Base-by-base conservation (phyloP, 768 basidiomycete species). In the Serendipita indica region DNA sequence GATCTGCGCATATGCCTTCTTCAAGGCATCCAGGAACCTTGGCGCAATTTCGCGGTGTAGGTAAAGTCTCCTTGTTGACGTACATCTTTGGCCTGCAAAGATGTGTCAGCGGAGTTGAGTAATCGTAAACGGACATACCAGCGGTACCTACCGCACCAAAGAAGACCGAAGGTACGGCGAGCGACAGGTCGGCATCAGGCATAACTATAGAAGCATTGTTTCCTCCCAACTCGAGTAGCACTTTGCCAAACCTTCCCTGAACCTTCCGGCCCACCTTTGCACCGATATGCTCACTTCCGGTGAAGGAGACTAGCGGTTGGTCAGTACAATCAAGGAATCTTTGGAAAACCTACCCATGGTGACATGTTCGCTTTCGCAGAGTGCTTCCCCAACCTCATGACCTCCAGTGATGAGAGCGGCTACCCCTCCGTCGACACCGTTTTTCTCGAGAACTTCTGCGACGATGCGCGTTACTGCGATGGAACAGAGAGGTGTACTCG, bases 201-300 rank as follows among this genome's bases (percentile, higher is more conserved):
- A 96, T 86, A 63, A 98, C 78, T 64, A 96, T 83, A 37, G 89
- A 83, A 63, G 93, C 90, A 67, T 97, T 97, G 72, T 98, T 97
- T 33, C 94, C 94, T 25, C 93, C 93, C 1, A 97, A 74, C 68
- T 97, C 94, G 25, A 97, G 77, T 20, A 97, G 80, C 30, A 82
- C 76, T 72, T 94, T 89, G 18, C 92, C 93, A 69, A 93, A 94
- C 62, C 90, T 77, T 58, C 82, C 81, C 68, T 86, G 86, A 2
- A 96, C 92, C 61, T 75, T 76, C 72, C 81, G 82, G n/a, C 87
- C 87, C n/a, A 98, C 91, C 60, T 81, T 77, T 57, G 84, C 79
- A 12, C 94, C 94, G 58, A 89, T 82, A 57, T 75, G 74, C 69
- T 98, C 94, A 66, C 88, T 91, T 3, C 94, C 94, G 2, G 94